phyloP scores from a whole-genome alignment of 2,329 filamentous ascomycete species.

The Sporothrix curviconia region DNA sequence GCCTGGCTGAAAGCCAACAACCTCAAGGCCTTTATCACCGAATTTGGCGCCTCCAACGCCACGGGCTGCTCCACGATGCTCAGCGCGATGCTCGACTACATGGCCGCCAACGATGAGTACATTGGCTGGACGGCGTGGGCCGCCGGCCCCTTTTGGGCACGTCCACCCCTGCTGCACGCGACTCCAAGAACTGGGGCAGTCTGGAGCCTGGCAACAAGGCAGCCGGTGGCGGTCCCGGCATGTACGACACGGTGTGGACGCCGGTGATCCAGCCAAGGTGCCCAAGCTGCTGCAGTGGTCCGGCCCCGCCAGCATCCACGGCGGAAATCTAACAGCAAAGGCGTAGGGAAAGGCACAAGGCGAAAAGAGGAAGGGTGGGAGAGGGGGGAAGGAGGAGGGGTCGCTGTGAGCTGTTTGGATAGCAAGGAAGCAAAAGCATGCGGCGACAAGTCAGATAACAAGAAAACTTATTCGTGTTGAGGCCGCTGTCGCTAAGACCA shows the following conservation, averaged over 20 bases:
- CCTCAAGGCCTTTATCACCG: slow-evolving; percentile 43
- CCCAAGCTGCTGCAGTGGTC: slow-evolving; percentile 16
- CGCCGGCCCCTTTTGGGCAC: slow-evolving; percentile 41
- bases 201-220: slow-evolving; percentile 41
- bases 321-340: slow-evolving; percentile 4
- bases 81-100: slow-evolving; percentile 37
- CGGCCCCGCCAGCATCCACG: slow-evolving; percentile 10
- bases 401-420: too few relatives aligned
- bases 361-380: too few relatives aligned
- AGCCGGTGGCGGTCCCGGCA: slow-evolving; percentile 34
- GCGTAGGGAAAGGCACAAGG: too few relatives aligned
- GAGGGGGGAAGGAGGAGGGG: too few relatives aligned
- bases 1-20: slow-evolving; percentile 39
- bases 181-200: slow-evolving; percentile 35
- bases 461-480: too few relatives aligned
- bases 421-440: too few relatives aligned
- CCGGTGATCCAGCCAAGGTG: slow-evolving; percentile 35
- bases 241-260: slow-evolving; percentile 42
- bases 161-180: slow-evolving; percentile 33
- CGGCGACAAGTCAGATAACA: background rate
- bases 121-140: slow-evolving; percentile 48
- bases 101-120: slow-evolving; percentile 39
- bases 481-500: too few relatives aligned
- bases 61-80: slow-evolving; percentile 37
- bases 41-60: slow-evolving; percentile 42